These are phyloP conservation scores for Fusarium sarcochroum DNA, from an alignment of 2,329 filamentous ascomycete genomes.

Conservation along the genomic window DNA sequence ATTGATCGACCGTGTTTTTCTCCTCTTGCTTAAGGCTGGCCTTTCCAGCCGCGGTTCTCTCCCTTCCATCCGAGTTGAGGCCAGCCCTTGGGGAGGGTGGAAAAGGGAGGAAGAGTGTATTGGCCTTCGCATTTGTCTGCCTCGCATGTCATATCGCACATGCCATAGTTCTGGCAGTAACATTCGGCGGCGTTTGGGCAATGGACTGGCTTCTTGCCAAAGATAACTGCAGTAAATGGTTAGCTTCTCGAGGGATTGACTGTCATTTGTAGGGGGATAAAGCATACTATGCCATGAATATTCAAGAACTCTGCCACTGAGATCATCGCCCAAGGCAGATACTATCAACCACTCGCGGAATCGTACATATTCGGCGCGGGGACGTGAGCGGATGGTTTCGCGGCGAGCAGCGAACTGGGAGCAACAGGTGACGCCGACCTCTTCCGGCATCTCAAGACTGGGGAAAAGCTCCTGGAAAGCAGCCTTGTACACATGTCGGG, in stretches of 20 bases:
- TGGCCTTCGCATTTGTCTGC: slow-evolving; percentile 66
- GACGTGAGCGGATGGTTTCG: slow-evolving; percentile 63
- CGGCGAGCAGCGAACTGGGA: slow-evolving; percentile 75
- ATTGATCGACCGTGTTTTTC: slow-evolving; percentile 12
- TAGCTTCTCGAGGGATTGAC: slow-evolving; percentile 8
- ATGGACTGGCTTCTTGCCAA: slow-evolving; percentile 69
- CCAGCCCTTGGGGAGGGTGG: slow-evolving; percentile 73
- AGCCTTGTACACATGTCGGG: slow-evolving; percentile 59
- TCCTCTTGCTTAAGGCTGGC: slow-evolving; percentile 38
- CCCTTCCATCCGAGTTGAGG: slow-evolving; percentile 56
- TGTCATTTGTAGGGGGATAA: background rate
- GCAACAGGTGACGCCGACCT: slow-evolving; percentile 72
- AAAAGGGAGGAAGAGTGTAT: slow-evolving; percentile 71
- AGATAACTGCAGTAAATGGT: slow-evolving; percentile 63
- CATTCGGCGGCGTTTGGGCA: slow-evolving; percentile 74
- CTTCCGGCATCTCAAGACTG: slow-evolving; percentile 59
- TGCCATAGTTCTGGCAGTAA: slow-evolving; percentile 76
- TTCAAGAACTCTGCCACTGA: slow-evolving; percentile 73
- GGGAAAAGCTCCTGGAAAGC: slow-evolving; percentile 61
- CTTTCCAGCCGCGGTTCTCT: slow-evolving; percentile 47
- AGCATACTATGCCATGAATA: slow-evolving; percentile 75
- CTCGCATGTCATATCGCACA: slow-evolving; percentile 65
- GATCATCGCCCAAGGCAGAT: slow-evolving; percentile 66
- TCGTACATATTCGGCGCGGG: slow-evolving; percentile 66
- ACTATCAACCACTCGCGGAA: slow-evolving; percentile 73